A percentile compares a stretch with the other conserved stretches of the same genome.
These are phyloP conservation scores for Primulina tabacum DNA, from an alignment of 257 asterid species.

Conservation along the genomic window DNA sequence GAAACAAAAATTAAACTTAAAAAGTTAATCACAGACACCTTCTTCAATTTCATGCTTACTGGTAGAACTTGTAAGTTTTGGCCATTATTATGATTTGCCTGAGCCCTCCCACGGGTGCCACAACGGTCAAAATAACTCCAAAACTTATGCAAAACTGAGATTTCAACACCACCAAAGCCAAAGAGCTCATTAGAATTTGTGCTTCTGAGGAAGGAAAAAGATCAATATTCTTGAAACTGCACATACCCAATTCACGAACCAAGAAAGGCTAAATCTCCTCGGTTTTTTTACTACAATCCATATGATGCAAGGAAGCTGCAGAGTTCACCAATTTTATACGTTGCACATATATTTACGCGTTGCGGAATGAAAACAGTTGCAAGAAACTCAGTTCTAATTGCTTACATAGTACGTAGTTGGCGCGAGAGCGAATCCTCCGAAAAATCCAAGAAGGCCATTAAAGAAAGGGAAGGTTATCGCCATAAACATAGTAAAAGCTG, in stretches of 20 bases:
- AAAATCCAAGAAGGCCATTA: slow-evolving; percentile 40
- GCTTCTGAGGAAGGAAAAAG: neutral
- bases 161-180: neutral
- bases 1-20: too few species aligned
- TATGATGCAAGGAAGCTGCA: slow-evolving; percentile 25
- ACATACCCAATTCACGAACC: slow-evolving; percentile 22
- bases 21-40: neutral
- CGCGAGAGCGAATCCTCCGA: slow-evolving; percentile 45
- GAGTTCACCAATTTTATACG: neutral
- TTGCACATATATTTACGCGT: neutral
- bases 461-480: slow-evolving; percentile 48
- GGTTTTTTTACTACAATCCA: slow-evolving; percentile 22
- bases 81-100: slow-evolving; percentile 39
- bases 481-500: slow-evolving; percentile 43
- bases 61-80: slow-evolving; percentile 36
- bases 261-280: slow-evolving; percentile 11
- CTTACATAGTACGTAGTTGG: slow-evolving; percentile 46
- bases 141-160: slow-evolving; percentile 47
- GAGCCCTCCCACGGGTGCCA: slow-evolving; percentile 54
- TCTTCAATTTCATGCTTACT: slow-evolving; percentile 11
- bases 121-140: slow-evolving; percentile 37
- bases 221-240: neutral
- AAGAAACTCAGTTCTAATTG: neutral
- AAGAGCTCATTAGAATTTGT: neutral
- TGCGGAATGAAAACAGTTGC: neutral